Evolutionary conservation across 352 stramenopile species (phyloP), one percentile per base, ranked within the genome.

Genomic region (Vaucheria bursata): DNA sequence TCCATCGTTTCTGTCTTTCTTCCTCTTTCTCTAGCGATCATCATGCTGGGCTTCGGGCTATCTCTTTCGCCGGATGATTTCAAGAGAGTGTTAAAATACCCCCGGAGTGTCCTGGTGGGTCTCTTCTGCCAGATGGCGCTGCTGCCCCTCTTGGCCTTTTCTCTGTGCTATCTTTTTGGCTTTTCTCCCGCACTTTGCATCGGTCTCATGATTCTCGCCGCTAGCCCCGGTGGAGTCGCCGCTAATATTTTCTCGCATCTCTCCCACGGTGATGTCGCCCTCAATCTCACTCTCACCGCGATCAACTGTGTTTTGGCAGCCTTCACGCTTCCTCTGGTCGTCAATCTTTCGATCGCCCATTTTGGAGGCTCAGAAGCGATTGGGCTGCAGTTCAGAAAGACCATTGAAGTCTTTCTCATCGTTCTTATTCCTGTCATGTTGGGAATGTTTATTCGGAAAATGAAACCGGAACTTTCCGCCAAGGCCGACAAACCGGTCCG

Each of bases 201-300:
- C 12, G 45, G 45, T 59, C 25, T 59, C 18, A 59, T 59, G 45
- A 59, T 59, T 25, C 25, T 59, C 12, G 45, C 45, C 45, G 45
- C 45, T 18, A 59, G 45, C 45, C 45, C 45, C 45, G 45, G 45
- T 59, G 45, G 45, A 18, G 25, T 59, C 45, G 25, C 45, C 12
- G 45, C 45, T 18, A 59, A 59, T 59, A 59, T 59, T 59, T 59
- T 59, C 45, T 59, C 45, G 45, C 45, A 59, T 59, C 45, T 59
- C 45, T 59, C 45, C 45, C 45, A 59, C 45, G 45, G 45, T 25
- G 45, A 59, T 59, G 25, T 59, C 45, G 45, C 45, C 45, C 45
- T 59, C 45, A 59, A 59, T 25, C 45, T 59, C 12, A 59, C 45
- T 18, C 45, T 59, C 12, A 59, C 45, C 45, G 45, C 45, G 12